Conservation (phyloP, 805 yeast species). For the Ogataea nonfermentans region DNA sequence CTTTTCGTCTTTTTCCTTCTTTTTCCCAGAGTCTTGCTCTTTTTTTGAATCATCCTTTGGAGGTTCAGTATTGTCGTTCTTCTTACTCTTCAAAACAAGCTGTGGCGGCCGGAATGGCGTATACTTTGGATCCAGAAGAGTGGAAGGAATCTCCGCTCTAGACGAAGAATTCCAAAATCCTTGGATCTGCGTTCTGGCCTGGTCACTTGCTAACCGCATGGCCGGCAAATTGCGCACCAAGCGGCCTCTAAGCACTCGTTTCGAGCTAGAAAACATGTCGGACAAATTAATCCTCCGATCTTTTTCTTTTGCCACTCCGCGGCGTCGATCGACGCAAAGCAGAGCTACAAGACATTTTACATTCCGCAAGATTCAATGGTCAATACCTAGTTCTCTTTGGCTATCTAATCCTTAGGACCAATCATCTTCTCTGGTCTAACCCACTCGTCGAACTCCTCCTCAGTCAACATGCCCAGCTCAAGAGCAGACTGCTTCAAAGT, state of each 20-base stretch:
- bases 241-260: slow-evolving; percentile 11
- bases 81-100: slow-evolving; percentile 7
- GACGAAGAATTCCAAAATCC: slow-evolving; percentile 13
- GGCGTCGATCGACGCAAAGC: slow-evolving; percentile 5
- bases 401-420: slow-evolving; percentile 63
- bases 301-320: slow-evolving; percentile 10
- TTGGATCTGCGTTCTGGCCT: slow-evolving; percentile 21
- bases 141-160: not conserved
- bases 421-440: slow-evolving; percentile 98
- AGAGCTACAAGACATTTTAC: not conserved
- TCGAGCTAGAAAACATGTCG: slow-evolving; percentile 20
- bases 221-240: slow-evolving; percentile 1
- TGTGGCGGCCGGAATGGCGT: not conserved
- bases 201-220: slow-evolving; percentile 20
- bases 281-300: slow-evolving; percentile 5
- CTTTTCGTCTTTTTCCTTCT: slow-evolving; percentile 29
- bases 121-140: no score
- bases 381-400: not conserved
- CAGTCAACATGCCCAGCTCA: slow-evolving; percentile 80
- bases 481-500: slow-evolving; percentile 93
- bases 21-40: slow-evolving; percentile 23
- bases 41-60: slow-evolving; percentile 26
- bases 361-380: slow-evolving; percentile 1
- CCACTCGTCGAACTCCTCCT: slow-evolving; percentile 92
- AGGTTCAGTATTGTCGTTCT: slow-evolving; percentile 19